Evolutionary conservation across 1,284 basidiomycete genomes (phyloP).

Genomic region (Xerocomus minutiporus): DNA sequence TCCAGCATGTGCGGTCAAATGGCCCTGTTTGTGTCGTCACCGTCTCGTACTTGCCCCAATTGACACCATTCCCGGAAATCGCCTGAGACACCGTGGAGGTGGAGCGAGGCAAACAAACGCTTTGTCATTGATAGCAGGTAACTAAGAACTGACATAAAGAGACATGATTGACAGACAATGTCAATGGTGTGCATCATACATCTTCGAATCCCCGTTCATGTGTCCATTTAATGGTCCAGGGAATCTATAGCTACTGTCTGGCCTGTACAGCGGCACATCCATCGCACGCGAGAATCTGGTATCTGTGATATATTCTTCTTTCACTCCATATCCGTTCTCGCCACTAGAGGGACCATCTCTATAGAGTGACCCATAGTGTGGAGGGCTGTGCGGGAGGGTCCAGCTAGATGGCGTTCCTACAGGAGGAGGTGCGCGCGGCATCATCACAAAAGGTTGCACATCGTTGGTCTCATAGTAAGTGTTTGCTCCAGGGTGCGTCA

Average conservation of each 20-base stretch:
- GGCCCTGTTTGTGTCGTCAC: not conserved
- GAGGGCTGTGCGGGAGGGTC: not conserved
- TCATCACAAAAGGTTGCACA: not conserved
- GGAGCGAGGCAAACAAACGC: not conserved
- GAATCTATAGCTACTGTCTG: not conserved
- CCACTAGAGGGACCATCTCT: not conserved
- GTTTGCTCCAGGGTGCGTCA: slow-evolving; percentile 1
- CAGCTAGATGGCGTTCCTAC: not conserved
- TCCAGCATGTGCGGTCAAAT: not conserved
- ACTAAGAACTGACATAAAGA: not conserved
- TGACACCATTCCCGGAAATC: not conserved
- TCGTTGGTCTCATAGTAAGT: not conserved
- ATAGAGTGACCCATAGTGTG: not conserved
- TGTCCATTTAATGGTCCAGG: not conserved
- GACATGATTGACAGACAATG: not conserved
- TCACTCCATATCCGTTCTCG: not conserved
- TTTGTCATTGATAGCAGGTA: not conserved
- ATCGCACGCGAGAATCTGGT: not conserved
- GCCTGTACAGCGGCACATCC: not conserved
- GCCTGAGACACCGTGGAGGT: not conserved
- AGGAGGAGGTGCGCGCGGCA: not conserved
- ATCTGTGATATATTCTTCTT: not conserved
- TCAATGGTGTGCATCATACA: not conserved
- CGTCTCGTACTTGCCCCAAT: not conserved
- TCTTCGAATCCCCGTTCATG: not conserved